A percentile compares a stretch with the other conserved stretches of the same genome.
Conservation (phyloP, 176 grass and related monocot species). For the Bonia amplexicaulis region DNA sequence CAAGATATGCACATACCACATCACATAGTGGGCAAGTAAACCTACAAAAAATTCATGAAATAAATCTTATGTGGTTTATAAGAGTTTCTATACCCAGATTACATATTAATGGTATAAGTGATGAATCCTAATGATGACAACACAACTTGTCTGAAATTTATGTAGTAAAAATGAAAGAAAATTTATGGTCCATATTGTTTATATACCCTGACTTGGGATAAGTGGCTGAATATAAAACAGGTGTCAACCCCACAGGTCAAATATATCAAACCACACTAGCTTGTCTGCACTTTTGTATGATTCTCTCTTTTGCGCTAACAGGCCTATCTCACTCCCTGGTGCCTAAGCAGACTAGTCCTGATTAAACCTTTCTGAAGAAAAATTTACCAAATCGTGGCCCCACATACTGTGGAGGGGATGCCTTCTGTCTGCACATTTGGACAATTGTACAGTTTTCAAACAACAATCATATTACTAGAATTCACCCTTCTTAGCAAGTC, state of each 20-base stretch:
- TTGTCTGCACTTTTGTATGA: neutral
- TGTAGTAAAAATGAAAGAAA: no score
- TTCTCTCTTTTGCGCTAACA: neutral
- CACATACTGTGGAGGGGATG: neutral
- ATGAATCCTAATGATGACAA: no score
- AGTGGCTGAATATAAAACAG: constrained; percentile 1
- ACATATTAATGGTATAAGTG: neutral
- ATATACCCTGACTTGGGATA: neutral
- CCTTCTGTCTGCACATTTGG: neutral
- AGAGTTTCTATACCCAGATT: neutral
- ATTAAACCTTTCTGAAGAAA: neutral
- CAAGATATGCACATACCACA: neutral
- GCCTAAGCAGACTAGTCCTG: neutral
- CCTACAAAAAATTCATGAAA: neutral
- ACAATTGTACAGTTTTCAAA: neutral
- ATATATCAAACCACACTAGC: neutral
- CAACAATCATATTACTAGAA: neutral
- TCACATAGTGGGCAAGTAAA: neutral
- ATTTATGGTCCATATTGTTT: no score
- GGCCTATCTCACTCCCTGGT: neutral
- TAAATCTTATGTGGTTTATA: neutral
- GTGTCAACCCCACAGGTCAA: neutral
- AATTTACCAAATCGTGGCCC: neutral
- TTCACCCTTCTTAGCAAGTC: neutral
- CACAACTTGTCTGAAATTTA: no score